Percentiles rank a stretch among this genome's conserved stretches.
Conservation (phyloP, 164 flowering plant genomes). For the Platanus orientalis region DNA sequence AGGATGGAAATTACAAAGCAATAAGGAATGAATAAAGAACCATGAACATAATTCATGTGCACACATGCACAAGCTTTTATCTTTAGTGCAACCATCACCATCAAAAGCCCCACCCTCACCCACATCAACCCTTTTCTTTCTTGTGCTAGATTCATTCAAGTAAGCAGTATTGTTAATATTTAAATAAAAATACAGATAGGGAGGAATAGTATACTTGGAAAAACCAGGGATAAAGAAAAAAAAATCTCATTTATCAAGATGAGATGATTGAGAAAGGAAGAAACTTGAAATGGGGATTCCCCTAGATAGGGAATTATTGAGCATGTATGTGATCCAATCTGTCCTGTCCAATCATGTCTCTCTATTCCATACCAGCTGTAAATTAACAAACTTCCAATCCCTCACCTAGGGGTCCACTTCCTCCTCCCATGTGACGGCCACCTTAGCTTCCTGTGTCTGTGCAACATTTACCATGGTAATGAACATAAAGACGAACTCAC, state of each 20-base stretch:
- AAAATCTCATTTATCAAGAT: slow-evolving; percentile 33
- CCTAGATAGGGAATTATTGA: slow-evolving; percentile 41
- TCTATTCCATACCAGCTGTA: slow-evolving; percentile 47
- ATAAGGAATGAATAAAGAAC: too few relatives aligned
- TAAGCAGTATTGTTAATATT: too few relatives aligned
- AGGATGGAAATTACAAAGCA: too few relatives aligned
- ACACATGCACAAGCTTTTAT: too few relatives aligned
- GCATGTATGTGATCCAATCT: slow-evolving; percentile 36
- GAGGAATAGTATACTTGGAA: too few relatives aligned
- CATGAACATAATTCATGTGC: too few relatives aligned
- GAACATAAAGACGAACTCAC: slow-evolving; percentile 4
- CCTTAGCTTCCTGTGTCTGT: slow-evolving; percentile 8
- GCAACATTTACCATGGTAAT: slow-evolving; percentile 4
- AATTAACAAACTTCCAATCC: slow-evolving; percentile 24
- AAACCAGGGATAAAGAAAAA: too few relatives aligned
- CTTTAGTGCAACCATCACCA: too few relatives aligned
- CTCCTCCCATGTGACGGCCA: slow-evolving; percentile 22
- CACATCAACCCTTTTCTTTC: background rate
- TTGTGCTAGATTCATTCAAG: background rate
- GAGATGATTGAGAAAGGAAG: slow-evolving; percentile 17
- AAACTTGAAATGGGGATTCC: slow-evolving; percentile 19
- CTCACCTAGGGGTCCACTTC: slow-evolving; percentile 20
- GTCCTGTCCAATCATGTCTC: slow-evolving; percentile 36
- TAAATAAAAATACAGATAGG: too few relatives aligned
- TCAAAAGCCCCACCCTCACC: too few relatives aligned